Conservation (phyloP, 1,139 yeast species). For the Diutina siamensis region DNA sequence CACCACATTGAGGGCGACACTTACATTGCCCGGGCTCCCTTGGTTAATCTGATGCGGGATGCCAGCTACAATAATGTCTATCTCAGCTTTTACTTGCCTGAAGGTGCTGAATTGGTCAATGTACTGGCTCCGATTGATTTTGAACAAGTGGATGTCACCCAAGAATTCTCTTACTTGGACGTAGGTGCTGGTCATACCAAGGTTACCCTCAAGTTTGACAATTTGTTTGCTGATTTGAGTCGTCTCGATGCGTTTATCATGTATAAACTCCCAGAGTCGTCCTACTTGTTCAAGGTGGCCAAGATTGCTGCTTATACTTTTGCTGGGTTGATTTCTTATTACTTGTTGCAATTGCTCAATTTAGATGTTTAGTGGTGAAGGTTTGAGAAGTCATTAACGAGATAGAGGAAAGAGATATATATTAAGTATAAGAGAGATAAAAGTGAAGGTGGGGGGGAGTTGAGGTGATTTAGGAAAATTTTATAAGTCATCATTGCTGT, state of each 20-base stretch:
- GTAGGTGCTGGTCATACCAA: slow-evolving; percentile 70
- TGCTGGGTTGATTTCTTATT: slow-evolving; percentile 34
- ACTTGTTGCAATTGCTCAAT: slow-evolving; percentile 2
- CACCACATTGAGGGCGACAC: slow-evolving; percentile 35
- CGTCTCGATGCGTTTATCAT: slow-evolving; percentile 45
- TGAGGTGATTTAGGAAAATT: no score
- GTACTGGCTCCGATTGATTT: slow-evolving; percentile 47
- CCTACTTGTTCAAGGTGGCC: slow-evolving; percentile 53
- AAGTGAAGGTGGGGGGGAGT: no score
- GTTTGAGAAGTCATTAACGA: not conserved
- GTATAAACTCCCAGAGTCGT: slow-evolving; percentile 47
- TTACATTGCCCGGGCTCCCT: slow-evolving; percentile 56
- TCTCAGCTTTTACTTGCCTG: slow-evolving; percentile 70
- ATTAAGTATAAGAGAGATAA: no score
- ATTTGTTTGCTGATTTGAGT: slow-evolving; percentile 62
- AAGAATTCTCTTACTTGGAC: slow-evolving; percentile 64
- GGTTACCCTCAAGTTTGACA: slow-evolving; percentile 47
- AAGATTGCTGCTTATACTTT: slow-evolving; percentile 56
- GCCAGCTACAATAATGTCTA: slow-evolving; percentile 53
- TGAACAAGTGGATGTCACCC: slow-evolving; percentile 21
- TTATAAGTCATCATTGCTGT: no score
- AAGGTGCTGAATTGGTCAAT: slow-evolving; percentile 60
- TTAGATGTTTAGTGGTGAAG: not conserved
- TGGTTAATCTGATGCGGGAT: slow-evolving; percentile 63
- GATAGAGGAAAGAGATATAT: not conserved